Conservation (phyloP, 2,329 filamentous ascomycete species). For the Fusarium sp. region DNA sequence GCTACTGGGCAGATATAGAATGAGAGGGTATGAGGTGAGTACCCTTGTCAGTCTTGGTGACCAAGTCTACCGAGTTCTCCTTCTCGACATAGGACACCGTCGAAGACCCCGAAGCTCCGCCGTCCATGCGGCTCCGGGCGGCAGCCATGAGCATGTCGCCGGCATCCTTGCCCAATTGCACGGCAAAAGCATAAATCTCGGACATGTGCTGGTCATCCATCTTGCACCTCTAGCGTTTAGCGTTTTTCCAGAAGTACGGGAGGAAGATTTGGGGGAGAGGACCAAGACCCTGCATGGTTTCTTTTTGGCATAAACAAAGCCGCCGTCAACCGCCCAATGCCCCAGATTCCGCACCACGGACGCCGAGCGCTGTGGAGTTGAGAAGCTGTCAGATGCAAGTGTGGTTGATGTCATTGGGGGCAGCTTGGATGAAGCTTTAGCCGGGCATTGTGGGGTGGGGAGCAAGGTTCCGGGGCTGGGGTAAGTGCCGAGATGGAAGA, state of each 20-base stretch:
- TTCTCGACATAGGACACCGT: slow-evolving; percentile 68
- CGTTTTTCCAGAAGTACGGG: slow-evolving; percentile 22
- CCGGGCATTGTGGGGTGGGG: slow-evolving; percentile 33
- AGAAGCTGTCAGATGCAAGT: slow-evolving; percentile 18
- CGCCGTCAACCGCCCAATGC: slow-evolving; percentile 36
- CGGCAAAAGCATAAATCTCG: slow-evolving; percentile 79
- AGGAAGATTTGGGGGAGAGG: background rate
- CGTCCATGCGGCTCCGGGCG: slow-evolving; percentile 56
- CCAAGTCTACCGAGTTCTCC: slow-evolving; percentile 82
- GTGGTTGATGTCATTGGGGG: slow-evolving; percentile 3
- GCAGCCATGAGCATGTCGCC: slow-evolving; percentile 77
- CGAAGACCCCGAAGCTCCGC: slow-evolving; percentile 28
- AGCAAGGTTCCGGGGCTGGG: slow-evolving; percentile 4
- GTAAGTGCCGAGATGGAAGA: slow-evolving; percentile 22
- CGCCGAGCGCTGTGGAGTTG: slow-evolving; percentile 39
- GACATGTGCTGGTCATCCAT: slow-evolving; percentile 67
- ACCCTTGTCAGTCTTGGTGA: slow-evolving; percentile 84
- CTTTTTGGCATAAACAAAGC: slow-evolving; percentile 16
- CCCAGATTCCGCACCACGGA: slow-evolving; percentile 34
- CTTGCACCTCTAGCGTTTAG: slow-evolving; percentile 12
- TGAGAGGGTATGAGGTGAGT: slow-evolving; percentile 7
- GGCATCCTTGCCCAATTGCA: slow-evolving; percentile 79
- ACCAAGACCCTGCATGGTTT: too few species aligned
- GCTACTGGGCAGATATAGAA: background rate
- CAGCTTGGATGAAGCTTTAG: slow-evolving; percentile 48